A percentile compares a stretch with the other conserved stretches of the same genome.
Evolutionary conservation across 2,329 filamentous ascomycete genomes (phyloP).

Genomic region (Byssochlamys sp.): DNA sequence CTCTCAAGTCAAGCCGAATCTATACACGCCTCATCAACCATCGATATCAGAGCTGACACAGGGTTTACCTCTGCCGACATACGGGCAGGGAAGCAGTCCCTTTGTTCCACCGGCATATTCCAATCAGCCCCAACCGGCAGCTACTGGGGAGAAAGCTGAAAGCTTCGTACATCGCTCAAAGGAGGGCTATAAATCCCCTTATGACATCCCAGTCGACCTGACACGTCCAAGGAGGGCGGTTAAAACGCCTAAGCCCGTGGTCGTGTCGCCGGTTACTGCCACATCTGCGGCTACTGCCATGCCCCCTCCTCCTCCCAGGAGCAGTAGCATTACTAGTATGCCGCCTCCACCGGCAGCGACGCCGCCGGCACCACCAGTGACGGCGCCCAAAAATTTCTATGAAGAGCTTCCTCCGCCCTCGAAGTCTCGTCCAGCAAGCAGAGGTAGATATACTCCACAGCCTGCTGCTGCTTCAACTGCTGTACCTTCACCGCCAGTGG

Average conservation of each 20-base stretch:
- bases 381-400: constrained; percentile 52
- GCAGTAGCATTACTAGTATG: constrained; percentile 47
- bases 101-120: constrained; percentile 19
- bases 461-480: constrained; percentile 13
- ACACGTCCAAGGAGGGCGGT: constrained; percentile 53
- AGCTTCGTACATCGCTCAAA: constrained; percentile 88
- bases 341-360: constrained; percentile 17
- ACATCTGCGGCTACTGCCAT: constrained; percentile 34
- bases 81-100: constrained; percentile 7
- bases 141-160: constrained; percentile 48
- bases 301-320: constrained; percentile 51
- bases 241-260: constrained; percentile 48
- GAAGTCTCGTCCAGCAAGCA: constrained; percentile 49
- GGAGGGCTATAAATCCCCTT: constrained; percentile 85
- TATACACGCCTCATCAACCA: constrained; percentile 44
- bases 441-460: constrained; percentile 33
- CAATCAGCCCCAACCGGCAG: constrained; percentile 16
- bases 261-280: constrained; percentile 30
- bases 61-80: constrained; percentile 18
- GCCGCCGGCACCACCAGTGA: constrained; percentile 9
- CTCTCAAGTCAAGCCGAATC: constrained; percentile 23
- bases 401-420: constrained; percentile 61
- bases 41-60: constrained; percentile 40
- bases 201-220: constrained; percentile 86
- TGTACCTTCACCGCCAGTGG: constrained; percentile 2